These are phyloP conservation scores for Rhododendron vialii DNA, from an alignment of 148 eudicot genomes.

Conservation along the genomic window DNA sequence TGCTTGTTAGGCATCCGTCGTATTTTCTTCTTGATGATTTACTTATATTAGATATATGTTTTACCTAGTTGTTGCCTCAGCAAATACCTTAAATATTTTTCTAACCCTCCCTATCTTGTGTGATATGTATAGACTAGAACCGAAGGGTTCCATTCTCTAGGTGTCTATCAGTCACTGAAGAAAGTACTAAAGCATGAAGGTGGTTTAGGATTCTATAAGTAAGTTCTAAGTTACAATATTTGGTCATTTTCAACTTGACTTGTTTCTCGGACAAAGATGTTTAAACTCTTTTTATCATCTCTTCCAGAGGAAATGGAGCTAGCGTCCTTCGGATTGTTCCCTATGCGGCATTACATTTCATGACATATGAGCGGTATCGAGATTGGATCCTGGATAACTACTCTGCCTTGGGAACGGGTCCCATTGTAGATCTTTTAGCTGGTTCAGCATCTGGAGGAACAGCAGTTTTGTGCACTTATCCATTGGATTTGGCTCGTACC, in stretches of 20 bases:
- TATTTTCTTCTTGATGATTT: not conserved
- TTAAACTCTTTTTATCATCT: not conserved
- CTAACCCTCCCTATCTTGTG: not conserved
- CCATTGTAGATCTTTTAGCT: slow-evolving; percentile 85
- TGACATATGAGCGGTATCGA: slow-evolving; percentile 94
- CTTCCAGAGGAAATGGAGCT: slow-evolving; percentile 91
- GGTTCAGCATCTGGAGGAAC: slow-evolving; percentile 98
- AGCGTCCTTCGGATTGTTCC: slow-evolving; percentile 90
- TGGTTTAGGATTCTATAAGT: slow-evolving; percentile 64
- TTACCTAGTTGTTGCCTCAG: not conserved
- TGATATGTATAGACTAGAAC: slow-evolving; percentile 82
- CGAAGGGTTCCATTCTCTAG: slow-evolving; percentile 76
- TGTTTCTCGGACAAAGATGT: not conserved
- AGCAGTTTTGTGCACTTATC: slow-evolving; percentile 95
- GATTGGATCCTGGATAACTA: slow-evolving; percentile 60
- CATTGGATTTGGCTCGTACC: slow-evolving; percentile 90
- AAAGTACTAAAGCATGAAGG: slow-evolving; percentile 84
- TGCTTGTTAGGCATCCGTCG: not conserved
- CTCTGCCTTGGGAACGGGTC: slow-evolving; percentile 81
- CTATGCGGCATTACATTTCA: slow-evolving; percentile 92
- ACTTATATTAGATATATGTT: not conserved
- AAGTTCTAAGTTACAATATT: slow-evolving; percentile 26
- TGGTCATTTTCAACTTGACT: not conserved
- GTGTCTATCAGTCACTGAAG: slow-evolving; percentile 71
- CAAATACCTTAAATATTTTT: not conserved